Percentiles rank a stretch among this genome's conserved stretches.
Conservation (phyloP, 2,329 filamentous ascomycete species). For the Didymella pomorum region DNA sequence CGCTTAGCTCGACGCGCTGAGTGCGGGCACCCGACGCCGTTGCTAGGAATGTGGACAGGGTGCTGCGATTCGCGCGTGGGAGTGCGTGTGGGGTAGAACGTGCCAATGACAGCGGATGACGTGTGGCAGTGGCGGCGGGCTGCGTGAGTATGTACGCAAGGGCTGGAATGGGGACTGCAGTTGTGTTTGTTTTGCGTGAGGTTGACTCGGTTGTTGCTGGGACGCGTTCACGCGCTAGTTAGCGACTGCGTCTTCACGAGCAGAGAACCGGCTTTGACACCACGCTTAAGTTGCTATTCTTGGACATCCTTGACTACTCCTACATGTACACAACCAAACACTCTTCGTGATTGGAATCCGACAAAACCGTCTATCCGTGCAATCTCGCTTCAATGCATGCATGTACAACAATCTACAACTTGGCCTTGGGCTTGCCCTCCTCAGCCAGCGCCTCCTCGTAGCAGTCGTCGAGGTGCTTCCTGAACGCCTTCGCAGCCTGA, state of each 20-base stretch:
- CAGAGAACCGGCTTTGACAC: background rate
- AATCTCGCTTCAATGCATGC: slow-evolving; percentile 12
- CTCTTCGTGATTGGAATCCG: background rate
- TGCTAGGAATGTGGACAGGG: background rate
- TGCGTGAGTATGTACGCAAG: no score
- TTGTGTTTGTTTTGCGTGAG: slow-evolving; percentile 12
- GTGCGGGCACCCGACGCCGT: background rate
- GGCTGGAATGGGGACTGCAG: background rate
- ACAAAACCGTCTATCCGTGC: background rate
- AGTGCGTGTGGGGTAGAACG: background rate
- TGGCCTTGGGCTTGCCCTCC: slow-evolving; percentile 53
- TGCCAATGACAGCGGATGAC: slow-evolving; percentile 5
- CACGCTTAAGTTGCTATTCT: background rate
- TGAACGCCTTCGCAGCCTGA: slow-evolving; percentile 69
- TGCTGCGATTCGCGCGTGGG: background rate
- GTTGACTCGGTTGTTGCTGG: slow-evolving; percentile 10
- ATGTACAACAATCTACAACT: slow-evolving; percentile 53
- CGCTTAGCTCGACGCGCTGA: background rate
- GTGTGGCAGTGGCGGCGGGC: slow-evolving; percentile 7
- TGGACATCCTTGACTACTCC: background rate
- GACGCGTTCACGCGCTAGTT: slow-evolving; percentile 1
- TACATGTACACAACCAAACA: background rate
- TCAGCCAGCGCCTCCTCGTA: slow-evolving; percentile 64
- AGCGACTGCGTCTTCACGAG: background rate
- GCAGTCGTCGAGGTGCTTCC: slow-evolving; percentile 65